Evolutionary conservation across 345 rosid genomes (phyloP).

Genomic region (Salix brachista): DNA sequence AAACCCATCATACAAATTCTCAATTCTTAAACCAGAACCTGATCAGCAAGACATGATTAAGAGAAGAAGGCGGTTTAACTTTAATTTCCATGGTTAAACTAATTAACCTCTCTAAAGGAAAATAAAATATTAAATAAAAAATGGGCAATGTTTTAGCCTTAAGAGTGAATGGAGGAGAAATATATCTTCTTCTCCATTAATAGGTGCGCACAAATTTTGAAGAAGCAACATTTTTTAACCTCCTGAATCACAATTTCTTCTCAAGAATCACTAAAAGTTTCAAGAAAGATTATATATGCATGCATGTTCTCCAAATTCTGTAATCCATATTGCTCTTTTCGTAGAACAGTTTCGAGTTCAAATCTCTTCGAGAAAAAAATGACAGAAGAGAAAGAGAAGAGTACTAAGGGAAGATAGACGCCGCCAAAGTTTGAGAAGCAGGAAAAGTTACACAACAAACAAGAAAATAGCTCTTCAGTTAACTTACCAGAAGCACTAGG

Average conservation of each 20-base stretch:
- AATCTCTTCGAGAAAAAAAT: too few species aligned
- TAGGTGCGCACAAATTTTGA: not conserved
- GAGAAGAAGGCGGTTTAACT: not conserved
- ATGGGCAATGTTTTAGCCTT: not conserved
- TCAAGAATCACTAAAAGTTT: not conserved
- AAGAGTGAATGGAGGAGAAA: not conserved
- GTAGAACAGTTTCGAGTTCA: too few species aligned
- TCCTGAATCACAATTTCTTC: not conserved
- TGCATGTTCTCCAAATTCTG: not conserved
- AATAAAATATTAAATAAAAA: not conserved
- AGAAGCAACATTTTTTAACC: conserved; percentile 19
- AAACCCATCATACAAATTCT: not conserved
- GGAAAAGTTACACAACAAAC: not conserved
- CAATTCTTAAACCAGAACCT: not conserved
- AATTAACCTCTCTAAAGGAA: not conserved
- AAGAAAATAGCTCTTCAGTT: not conserved
- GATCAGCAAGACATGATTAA: not conserved
- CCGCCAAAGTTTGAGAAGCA: not conserved
- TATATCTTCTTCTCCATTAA: not conserved
- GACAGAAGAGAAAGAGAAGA: too few species aligned
- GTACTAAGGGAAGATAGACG: not conserved
- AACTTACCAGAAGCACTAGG: conserved; percentile 1
- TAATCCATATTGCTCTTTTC: not conserved
- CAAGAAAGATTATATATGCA: not conserved
- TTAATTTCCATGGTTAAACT: not conserved